Base-by-base conservation (phyloP, 805 yeast species). In the Blastobotrys chiropterorum region DNA sequence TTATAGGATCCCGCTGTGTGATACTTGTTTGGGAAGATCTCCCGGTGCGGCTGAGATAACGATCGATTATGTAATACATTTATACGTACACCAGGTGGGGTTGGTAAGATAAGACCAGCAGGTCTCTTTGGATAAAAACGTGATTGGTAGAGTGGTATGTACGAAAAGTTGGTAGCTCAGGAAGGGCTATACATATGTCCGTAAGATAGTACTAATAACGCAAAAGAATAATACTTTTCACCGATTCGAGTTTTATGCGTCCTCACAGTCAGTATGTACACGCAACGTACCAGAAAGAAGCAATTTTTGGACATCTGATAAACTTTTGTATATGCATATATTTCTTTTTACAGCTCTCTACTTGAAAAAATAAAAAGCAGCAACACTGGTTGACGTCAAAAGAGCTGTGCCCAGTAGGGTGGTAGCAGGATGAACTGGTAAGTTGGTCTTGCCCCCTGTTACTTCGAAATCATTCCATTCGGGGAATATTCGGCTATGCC, bases 391-490 rank as follows among this genome's bases (percentile, higher is more conserved):
- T 6, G 34, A 26, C 5, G 34, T 26, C 34, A 26, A 26, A 5
- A 26, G 34, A 26, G 34, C 34, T 6, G 34, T 26, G 5, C 34
- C 34, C 8, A 26, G 34, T 26, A 26, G 11, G 11, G 34, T 26
- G 34, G 34, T 11, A 6, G 8, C 34, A 11, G 53, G 55, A 40
- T 49, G 52, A 2, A 30, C 19, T 17, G 55, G 55, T 11, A 34
- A 16, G 6, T 16, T 48, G 2, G 26, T 22, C 38, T 49, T 43
- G 8, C 55, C 55, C 7, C 55, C 55, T n/a, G 31, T 20, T 40
- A 40, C 49, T 15, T 49, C 43, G 22, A 52, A 52, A 44, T 52
- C 55, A 2, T 21, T 14, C 55, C 55, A 52, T 21, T 44, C 46
- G 15, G 55, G 55, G 48, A 46, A 52, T 13, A 44, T 38, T 2